Evolutionary conservation across 1,139 yeast species (phyloP), one percentile per base, ranked within the genome.

Genomic region (Meyerozyma elateridarum): DNA sequence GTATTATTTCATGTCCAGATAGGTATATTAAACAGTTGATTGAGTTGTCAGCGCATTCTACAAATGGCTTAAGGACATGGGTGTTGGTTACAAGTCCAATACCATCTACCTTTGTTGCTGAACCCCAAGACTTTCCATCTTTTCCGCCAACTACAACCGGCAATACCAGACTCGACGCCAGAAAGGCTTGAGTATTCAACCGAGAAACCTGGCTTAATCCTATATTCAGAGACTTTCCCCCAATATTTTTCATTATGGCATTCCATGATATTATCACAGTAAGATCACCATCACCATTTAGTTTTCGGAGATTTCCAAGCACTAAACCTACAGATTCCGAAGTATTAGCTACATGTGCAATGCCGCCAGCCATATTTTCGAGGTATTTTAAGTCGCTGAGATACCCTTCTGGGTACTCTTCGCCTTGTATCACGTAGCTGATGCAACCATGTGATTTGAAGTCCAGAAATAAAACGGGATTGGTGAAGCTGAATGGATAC

Each of bases 311-410:
- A 31, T 59, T 56, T 0, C 85, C 84, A 35, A 68, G 52, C 0
- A 80, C 68, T 22, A 81, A 46, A 0, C 88, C 89, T 3, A 75
- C 32, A 0, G 67, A 51, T 4, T 35, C 30, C 2, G 27, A 33
- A 3, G 22, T 30, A 3, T 32, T 20, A n/a, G 11, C 8, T 5
- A 13, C 22, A 14, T 36, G 37, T 1, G 63, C 82, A 3, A 69
- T 38, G 0, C 79, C 83, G 1, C 88, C 88, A n/a, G 67, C 63
- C 72, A 76, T 76, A 39, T 81, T 80, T 30, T 79, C 87, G 36
- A 81, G 49, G 44, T 68, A 81, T 41, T 73, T 65, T 3, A 67
- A 51, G 46, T 81, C 89, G 14, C 72, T 55, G 5, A 79, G 54
- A 37, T 63, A 67, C 4, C 59, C 64, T 15, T 40, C 31, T 7